These are phyloP conservation scores for Mimosa bimucronata DNA, from an alignment of 306 rosid species.

Conservation along the genomic window DNA sequence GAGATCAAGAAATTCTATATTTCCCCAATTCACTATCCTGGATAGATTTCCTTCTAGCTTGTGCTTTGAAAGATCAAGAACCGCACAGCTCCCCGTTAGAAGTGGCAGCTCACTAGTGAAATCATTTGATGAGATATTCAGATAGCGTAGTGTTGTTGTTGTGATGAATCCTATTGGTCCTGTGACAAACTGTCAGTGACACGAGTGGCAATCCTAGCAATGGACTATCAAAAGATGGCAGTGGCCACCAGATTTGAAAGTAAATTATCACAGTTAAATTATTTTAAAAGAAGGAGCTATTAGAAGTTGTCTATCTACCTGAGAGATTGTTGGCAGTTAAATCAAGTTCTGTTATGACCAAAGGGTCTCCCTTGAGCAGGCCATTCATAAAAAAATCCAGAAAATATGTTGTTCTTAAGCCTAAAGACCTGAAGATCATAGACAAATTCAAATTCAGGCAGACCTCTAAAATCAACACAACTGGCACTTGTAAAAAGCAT, in stretches of 20 bases:
- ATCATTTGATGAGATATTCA: constrained; percentile 81
- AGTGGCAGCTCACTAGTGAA: constrained; percentile 77
- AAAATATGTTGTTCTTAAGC: constrained; percentile 86
- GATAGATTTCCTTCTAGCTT: constrained; percentile 77
- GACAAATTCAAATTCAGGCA: constrained; percentile 91
- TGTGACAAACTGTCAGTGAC: constrained; percentile 55
- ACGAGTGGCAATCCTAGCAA: constrained; percentile 20
- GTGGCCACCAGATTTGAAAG: constrained; percentile 11
- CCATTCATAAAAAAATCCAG: constrained; percentile 78
- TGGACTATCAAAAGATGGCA: neutral
- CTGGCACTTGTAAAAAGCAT: constrained; percentile 59
- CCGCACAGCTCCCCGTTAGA: constrained; percentile 88
- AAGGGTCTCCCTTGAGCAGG: constrained; percentile 85
- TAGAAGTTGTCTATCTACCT: constrained; percentile 54
- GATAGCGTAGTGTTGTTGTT: constrained; percentile 64
- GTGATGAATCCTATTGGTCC: constrained; percentile 77
- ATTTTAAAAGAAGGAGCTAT: constrained; percentile 10
- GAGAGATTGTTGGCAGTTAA: constrained; percentile 96
- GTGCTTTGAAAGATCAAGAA: constrained; percentile 91
- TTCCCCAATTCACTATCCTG: constrained; percentile 88
- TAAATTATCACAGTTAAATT: constrained; percentile 3
- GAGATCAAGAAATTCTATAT: constrained; percentile 87
- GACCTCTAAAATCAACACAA: constrained; percentile 86
- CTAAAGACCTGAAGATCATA: constrained; percentile 89
- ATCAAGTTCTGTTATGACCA: constrained; percentile 81